These are phyloP conservation scores for Cladorrhinum sp. DNA, from an alignment of 2,329 filamentous ascomycete species.

Conservation along the genomic window DNA sequence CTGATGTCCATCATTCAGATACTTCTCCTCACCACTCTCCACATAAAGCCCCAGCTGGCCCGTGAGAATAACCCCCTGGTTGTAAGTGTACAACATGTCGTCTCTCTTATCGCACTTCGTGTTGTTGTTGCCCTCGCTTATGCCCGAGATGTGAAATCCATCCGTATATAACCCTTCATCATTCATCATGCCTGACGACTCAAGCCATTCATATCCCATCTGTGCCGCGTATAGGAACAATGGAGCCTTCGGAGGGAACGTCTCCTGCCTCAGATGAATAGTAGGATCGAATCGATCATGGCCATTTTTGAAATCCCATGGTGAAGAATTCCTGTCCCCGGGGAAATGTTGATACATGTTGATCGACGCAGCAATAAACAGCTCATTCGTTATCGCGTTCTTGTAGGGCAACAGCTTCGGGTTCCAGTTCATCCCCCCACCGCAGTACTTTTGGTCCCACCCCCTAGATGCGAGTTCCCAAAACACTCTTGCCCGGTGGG, in stretches of 20 bases:
- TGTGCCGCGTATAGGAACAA: slow-evolving; percentile 70
- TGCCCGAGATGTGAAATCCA: slow-evolving; percentile 79
- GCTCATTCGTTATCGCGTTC: slow-evolving; percentile 92
- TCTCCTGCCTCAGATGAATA: slow-evolving; percentile 26
- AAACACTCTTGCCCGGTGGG: slow-evolving; percentile 79
- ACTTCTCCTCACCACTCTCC: slow-evolving; percentile 67
- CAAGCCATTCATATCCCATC: slow-evolving; percentile 78
- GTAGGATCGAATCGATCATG: slow-evolving; percentile 3
- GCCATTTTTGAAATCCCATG: no score
- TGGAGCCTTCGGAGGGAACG: slow-evolving; percentile 47
- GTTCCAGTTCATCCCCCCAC: slow-evolving; percentile 90
- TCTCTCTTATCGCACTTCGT: slow-evolving; percentile 76
- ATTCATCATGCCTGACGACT: slow-evolving; percentile 77
- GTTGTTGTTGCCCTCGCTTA: slow-evolving; percentile 58
- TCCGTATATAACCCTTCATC: slow-evolving; percentile 72
- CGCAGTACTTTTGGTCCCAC: slow-evolving; percentile 79
- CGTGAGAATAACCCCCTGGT: slow-evolving; percentile 86
- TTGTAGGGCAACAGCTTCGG: slow-evolving; percentile 80
- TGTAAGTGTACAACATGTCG: slow-evolving; percentile 92
- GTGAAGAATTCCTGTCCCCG: slow-evolving; percentile 70
- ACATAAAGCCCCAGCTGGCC: slow-evolving; percentile 79
- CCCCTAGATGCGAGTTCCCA: slow-evolving; percentile 76
- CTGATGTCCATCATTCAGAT: slow-evolving; percentile 75
- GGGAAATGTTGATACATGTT: slow-evolving; percentile 90
- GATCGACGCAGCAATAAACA: slow-evolving; percentile 80